phyloP scores from a whole-genome alignment of 768 basidiomycete genomes.

The Lentinula sp. region DNA sequence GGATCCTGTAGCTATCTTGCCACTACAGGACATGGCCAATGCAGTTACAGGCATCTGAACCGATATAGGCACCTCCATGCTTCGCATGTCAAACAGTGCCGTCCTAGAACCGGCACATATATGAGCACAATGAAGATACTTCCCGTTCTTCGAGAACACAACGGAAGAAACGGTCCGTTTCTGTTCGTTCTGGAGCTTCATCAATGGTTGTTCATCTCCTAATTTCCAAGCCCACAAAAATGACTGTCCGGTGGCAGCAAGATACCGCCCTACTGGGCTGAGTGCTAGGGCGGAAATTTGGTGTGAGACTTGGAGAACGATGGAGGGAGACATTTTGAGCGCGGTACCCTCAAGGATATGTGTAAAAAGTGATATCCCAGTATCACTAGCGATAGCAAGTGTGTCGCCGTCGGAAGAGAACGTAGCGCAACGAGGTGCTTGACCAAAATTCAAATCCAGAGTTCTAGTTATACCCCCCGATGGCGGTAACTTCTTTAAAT shows the following conservation, averaged over 20 bases:
- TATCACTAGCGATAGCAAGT: neutral
- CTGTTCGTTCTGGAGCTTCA: neutral
- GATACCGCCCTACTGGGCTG: neutral
- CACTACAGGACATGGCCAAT: neutral
- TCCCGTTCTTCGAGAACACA: neutral
- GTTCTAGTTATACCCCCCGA: neutral
- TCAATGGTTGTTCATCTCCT: neutral
- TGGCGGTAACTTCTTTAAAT: neutral
- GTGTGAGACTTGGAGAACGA: neutral
- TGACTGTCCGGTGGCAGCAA: neutral
- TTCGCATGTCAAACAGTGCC: neutral
- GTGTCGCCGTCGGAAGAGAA: neutral
- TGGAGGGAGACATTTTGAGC: neutral
- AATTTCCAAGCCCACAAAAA: neutral
- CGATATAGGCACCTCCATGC: neutral
- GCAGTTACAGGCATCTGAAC: neutral
- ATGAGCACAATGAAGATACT: neutral
- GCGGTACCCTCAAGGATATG: neutral
- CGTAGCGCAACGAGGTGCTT: neutral
- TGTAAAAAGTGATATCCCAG: neutral
- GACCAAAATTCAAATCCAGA: neutral
- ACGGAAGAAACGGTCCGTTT: neutral
- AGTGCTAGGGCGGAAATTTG: neutral
- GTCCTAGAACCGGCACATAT: neutral
- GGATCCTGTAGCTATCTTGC: conserved; percentile 1